Conservation (phyloP, 1,139 yeast species). For the Pichia sp. region DNA sequence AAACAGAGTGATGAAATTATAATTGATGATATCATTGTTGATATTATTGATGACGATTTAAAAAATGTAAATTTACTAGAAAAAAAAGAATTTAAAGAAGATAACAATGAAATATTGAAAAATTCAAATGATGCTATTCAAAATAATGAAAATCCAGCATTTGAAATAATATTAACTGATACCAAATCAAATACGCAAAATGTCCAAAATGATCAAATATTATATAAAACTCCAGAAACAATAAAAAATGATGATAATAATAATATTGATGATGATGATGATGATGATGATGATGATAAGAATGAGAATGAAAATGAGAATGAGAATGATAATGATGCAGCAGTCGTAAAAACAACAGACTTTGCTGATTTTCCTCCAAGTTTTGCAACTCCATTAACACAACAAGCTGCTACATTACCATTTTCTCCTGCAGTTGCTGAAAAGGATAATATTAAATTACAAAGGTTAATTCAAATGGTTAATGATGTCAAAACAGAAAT, state of each 20-base stretch:
- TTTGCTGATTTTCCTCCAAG: no score
- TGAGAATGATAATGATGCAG: no score
- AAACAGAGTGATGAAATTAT: neutral
- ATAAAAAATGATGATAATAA: neutral
- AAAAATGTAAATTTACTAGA: neutral
- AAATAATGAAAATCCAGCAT: no score
- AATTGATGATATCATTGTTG: neutral
- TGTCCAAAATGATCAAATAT: neutral
- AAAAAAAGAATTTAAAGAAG: no score
- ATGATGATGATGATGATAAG: no score
- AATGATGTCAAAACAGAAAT: conserved; percentile 26
- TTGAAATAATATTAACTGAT: no score
- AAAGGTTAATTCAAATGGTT: conserved; percentile 24
- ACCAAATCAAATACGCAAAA: no score
- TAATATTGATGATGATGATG: no score
- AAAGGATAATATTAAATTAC: conserved; percentile 22
- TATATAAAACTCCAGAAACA: conserved; percentile 7
- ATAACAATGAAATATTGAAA: neutral
- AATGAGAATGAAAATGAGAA: no score
- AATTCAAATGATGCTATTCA: neutral
- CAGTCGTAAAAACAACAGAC: no score
- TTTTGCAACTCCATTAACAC: conserved; percentile 8
- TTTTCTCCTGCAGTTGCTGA: conserved; percentile 17
- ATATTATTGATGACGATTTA: neutral
- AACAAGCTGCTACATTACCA: conserved; percentile 10